phyloP scores from a whole-genome alignment of 2,329 filamentous ascomycete genomes.

The Fusarium bulbicola region DNA sequence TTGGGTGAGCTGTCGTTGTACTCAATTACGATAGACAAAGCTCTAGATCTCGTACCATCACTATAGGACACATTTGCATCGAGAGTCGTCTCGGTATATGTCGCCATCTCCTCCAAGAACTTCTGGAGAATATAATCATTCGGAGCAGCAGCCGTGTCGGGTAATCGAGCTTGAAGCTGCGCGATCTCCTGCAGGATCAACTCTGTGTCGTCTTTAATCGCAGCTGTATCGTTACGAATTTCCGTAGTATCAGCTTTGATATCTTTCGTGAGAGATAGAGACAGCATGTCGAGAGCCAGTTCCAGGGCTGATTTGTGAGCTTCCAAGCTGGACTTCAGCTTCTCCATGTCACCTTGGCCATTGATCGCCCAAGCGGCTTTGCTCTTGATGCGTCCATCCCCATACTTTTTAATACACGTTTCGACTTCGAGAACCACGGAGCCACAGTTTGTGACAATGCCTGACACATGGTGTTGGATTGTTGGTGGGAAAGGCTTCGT shows the following conservation, averaged over 20 bases:
- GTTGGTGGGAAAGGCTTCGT: neutral
- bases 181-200: conserved; percentile 15
- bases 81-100: neutral
- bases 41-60: neutral
- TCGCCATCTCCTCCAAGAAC: conserved; percentile 19
- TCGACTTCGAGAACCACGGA: conserved; percentile 2
- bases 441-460: neutral
- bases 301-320: conserved; percentile 22
- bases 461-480: neutral
- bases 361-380: neutral
- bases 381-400: neutral
- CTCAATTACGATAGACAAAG: neutral
- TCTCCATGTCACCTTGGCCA: conserved; percentile 20
- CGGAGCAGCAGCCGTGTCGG: neutral
- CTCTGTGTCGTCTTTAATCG: conserved; percentile 3
- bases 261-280: neutral
- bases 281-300: conserved; percentile 5
- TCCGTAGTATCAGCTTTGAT: conserved; percentile 5
- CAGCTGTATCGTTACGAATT: neutral
- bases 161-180: neutral
- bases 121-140: conserved; percentile 12
- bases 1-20: rapidly evolving
- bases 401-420: conserved; percentile 4
- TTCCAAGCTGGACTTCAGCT: conserved; percentile 7
- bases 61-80: neutral